Evolutionary conservation across 2,329 filamentous ascomycete species (phyloP), one percentile per base, ranked within the genome.

Genomic region (Neoscytalidium dimidiatum): DNA sequence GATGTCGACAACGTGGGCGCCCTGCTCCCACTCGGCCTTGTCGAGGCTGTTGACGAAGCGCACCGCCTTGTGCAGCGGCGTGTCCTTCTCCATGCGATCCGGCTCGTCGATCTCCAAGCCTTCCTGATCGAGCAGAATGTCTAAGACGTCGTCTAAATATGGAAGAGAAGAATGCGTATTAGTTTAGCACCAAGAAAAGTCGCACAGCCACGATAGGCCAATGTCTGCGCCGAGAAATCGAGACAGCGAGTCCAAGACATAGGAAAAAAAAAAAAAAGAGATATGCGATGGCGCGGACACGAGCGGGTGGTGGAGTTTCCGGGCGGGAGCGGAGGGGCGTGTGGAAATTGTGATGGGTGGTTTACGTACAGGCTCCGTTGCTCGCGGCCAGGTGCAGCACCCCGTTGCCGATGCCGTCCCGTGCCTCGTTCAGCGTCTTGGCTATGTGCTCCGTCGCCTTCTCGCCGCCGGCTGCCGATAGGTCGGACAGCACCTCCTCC

Each of bases 341-440:
- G n/a, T 41, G 57, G 26, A 21, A 31, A 33, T 11, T 19, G 56
- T 41, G 23, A n/a, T 28, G 23, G 6, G 28, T 11, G 44, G 1
- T 49, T 46, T n/a, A 84, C 89, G 71, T 82, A 94, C 92, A 97
- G 80, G 93, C 92, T 71, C 95, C 95, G 69, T 88, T 89, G 31
- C 87, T 84, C 33, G 94, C 94, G 57, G 94, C 95, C 71, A 97
- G 88, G 79, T 98, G 95, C 76, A 97, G 88, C 33, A 94, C 88
- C 75, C 94, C 88, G 79, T 94, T 94, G 60, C 95, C 95, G 80
- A 97, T 84, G 11, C 93, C 88, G 72, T 95, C 93, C 51, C 87
- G 91, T 58, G 94, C 92, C 53, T 87, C 85, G 83, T 99, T 99
- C 76, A 99, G 88, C 69, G 96, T 88, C 58, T 86, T 78, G 35